phyloP scores from a whole-genome alignment of 2,329 filamentous ascomycete species.

The Penicillium griseofulvum region DNA sequence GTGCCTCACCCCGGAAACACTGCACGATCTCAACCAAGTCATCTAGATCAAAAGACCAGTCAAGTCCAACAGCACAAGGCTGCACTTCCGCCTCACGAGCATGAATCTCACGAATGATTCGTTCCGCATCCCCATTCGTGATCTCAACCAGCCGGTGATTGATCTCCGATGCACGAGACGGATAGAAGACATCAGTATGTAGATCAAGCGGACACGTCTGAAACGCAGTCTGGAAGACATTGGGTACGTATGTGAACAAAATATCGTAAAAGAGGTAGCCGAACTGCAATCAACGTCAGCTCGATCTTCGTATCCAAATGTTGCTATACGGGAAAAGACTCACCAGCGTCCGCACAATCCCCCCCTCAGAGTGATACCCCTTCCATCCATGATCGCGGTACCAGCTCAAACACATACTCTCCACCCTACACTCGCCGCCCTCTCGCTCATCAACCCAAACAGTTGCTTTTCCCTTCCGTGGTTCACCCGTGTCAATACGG shows the following conservation, averaged over 20 bases:
- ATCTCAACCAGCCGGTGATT: slow-evolving; percentile 84
- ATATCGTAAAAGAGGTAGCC: slow-evolving; percentile 91
- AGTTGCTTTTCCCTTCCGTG: slow-evolving; percentile 55
- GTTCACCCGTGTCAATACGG: slow-evolving; percentile 65
- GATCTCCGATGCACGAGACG: slow-evolving; percentile 81
- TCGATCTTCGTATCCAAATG: background rate
- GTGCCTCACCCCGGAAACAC: slow-evolving; percentile 75
- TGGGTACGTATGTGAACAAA: slow-evolving; percentile 87
- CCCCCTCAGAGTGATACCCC: slow-evolving; percentile 89
- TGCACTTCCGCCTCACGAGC: slow-evolving; percentile 64
- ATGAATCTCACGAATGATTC: slow-evolving; percentile 67
- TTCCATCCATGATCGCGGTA: slow-evolving; percentile 87
- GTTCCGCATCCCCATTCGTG: slow-evolving; percentile 71
- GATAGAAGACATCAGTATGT: slow-evolving; percentile 89
- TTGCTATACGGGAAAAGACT: slow-evolving; percentile 1
- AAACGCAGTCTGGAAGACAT: slow-evolving; percentile 94
- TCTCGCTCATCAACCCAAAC: slow-evolving; percentile 80
- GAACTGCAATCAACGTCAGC: slow-evolving; percentile 45
- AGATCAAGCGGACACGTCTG: slow-evolving; percentile 92
- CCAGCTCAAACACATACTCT: slow-evolving; percentile 87
- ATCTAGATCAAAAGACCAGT: slow-evolving; percentile 79
- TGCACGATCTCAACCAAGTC: slow-evolving; percentile 76
- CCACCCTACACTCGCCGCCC: slow-evolving; percentile 75
- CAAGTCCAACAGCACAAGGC: slow-evolving; percentile 86
- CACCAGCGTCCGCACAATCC: slow-evolving; percentile 80